phyloP scores from a whole-genome alignment of 257 asterid species.

The Ocimum tenuiflorum region DNA sequence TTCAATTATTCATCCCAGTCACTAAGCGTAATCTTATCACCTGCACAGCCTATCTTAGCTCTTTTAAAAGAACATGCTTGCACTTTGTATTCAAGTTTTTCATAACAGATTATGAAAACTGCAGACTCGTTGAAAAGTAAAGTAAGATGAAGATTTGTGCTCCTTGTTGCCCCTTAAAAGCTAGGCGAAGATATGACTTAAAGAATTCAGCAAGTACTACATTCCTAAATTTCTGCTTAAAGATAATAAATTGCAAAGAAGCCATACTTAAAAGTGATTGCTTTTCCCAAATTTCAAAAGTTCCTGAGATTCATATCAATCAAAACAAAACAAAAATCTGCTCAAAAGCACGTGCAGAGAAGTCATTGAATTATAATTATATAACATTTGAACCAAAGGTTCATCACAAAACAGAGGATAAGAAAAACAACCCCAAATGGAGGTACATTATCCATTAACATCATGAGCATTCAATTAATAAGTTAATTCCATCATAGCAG shows the following conservation, averaged over 20 bases:
- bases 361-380: not conserved
- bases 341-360: not conserved
- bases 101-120: not conserved
- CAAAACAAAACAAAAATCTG: not conserved
- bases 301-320: not conserved
- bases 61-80: not conserved
- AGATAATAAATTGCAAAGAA: no score
- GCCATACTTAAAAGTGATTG: no score
- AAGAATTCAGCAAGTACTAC: conserved; percentile 1
- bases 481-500: no score
- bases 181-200: not conserved
- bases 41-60: not conserved
- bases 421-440: not conserved
- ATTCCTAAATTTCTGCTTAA: not conserved
- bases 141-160: not conserved
- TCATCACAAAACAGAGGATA: conserved; percentile 1
- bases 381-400: not conserved
- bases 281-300: not conserved
- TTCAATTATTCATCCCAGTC: not conserved
- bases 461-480: not conserved
- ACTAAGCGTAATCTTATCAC: conserved; percentile 2
- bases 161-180: not conserved
- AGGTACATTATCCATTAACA: not conserved
- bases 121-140: not conserved
- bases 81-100: not conserved